Conservation (phyloP, 805 yeast species). For the Candida nitratophila region DNA sequence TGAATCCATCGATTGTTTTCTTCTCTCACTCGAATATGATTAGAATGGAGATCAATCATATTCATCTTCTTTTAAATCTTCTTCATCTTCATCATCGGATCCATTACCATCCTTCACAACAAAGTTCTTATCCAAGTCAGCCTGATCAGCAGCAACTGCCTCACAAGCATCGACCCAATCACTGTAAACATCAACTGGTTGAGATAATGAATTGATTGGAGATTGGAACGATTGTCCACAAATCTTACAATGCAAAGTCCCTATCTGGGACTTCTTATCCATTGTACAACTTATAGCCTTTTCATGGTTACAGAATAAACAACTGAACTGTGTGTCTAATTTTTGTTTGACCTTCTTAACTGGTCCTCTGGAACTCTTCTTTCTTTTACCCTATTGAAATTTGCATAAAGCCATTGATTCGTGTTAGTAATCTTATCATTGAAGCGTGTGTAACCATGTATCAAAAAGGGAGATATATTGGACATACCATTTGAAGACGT, state of each 20-base stretch:
- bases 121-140: conserved; percentile 6
- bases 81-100: conserved; percentile 21
- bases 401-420: no score
- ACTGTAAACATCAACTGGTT: conserved; percentile 90
- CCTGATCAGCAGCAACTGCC: conserved; percentile 66
- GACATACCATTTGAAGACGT: not conserved
- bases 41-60: no score
- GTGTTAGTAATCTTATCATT: no score
- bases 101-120: conserved; percentile 29
- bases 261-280: conserved; percentile 82
- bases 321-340: conserved; percentile 77
- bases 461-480: no score
- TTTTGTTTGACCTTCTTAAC: conserved; percentile 69
- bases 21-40: no score
- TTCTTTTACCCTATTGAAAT: conserved; percentile 55
- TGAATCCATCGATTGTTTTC: no score
- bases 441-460: no score
- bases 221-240: conserved; percentile 94
- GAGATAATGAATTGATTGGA: conserved; percentile 73
- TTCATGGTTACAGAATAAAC: conserved; percentile 94
- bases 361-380: conserved; percentile 79
- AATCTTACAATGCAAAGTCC: conserved; percentile 80
- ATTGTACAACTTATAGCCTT: conserved; percentile 80
- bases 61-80: conserved; percentile 13
- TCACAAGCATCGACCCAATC: conserved; percentile 98